These are phyloP conservation scores for Penicillium nucicola DNA, from an alignment of 495 filamentous ascomycete species.

Conservation along the genomic window DNA sequence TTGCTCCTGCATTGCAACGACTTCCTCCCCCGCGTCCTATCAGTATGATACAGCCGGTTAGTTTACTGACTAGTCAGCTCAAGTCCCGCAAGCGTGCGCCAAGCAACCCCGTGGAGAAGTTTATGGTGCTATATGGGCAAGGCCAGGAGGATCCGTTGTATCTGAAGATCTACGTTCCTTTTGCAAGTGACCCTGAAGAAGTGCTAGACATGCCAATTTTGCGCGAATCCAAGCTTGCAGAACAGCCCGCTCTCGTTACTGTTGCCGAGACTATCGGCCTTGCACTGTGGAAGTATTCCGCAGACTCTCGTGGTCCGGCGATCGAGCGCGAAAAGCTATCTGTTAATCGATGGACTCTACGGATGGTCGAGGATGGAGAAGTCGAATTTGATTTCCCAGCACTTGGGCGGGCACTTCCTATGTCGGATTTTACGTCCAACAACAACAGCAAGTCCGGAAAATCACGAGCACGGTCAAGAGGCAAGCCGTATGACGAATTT, in stretches of 20 bases:
- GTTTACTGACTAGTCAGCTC: slow-evolving; percentile 65
- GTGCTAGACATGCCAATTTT: slow-evolving; percentile 77
- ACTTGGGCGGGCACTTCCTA: slow-evolving; percentile 70
- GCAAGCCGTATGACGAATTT: slow-evolving; percentile 91
- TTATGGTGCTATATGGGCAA: slow-evolving; percentile 81
- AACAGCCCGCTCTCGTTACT: slow-evolving; percentile 63
- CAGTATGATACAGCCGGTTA: slow-evolving; percentile 76
- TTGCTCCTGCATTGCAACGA: slow-evolving; percentile 63
- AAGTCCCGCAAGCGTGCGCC: slow-evolving; percentile 78
- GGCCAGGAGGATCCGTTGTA: slow-evolving; percentile 78
- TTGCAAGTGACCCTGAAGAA: slow-evolving; percentile 65
- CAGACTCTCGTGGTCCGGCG: slow-evolving; percentile 72
- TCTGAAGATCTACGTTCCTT: slow-evolving; percentile 84
- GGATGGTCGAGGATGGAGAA: slow-evolving; percentile 95
- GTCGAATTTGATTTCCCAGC: slow-evolving; percentile 95
- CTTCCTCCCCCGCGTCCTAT: slow-evolving; percentile 89
- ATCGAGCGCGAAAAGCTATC: slow-evolving; percentile 68
- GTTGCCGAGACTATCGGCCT: slow-evolving; percentile 90
- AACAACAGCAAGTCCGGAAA: slow-evolving; percentile 65
- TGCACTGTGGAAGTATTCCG: slow-evolving; percentile 79
- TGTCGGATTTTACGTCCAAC: slow-evolving; percentile 85
- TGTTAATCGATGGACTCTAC: slow-evolving; percentile 86
- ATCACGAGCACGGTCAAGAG: slow-evolving; percentile 65
- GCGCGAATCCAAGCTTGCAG: slow-evolving; percentile 69
- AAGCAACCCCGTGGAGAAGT: slow-evolving; percentile 77